Evolutionary conservation across 2,329 filamentous ascomycete genomes (phyloP), one percentile per base, ranked within the genome.

Genomic region (Colletotrichum salicis): DNA sequence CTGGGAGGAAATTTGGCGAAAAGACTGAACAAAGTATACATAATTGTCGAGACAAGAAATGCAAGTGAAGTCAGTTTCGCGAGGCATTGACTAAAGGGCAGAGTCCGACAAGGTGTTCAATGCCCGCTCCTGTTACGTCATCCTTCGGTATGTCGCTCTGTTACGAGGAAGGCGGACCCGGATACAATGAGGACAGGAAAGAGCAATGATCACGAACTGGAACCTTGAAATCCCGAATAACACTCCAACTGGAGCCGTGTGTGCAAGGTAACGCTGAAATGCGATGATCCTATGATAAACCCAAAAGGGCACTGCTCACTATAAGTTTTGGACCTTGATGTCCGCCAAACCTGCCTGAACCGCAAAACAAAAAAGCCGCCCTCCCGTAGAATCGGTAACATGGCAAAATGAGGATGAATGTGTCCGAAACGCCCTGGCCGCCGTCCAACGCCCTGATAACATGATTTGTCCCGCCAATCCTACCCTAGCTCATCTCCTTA

Each of bases 371-470:
- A 64, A 56, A 63, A 33, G 64, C 65, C 70, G 37, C 65, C 11
- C 45, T 69, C 58, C 64, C 55, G 31, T 33, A 45, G 22, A 56
- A 51, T 59, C 31, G 51, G 13, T 22, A 19, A 35, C 12, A 19
- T 19, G 51, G 19, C 24, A 27, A n/a, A 54, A 52, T 35, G 29
- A 70, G n/a, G 35, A 27, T 65, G 27, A 65, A 58, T 45, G 52
- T 51, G 37, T 64, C 66, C 66, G 27, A 56, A 71, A 72, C 70
- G 70, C 70, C 70, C 27, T 59, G 31, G 35, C 13, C 70, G 35
- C 65, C 65, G 56, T 68, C 56, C 57, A 71, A 71, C 68, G 68
- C 68, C 68, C 22, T 71, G 57, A 52, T 62, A 71, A 67, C 51
- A 67, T 71, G 51, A 57, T 56, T 56, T 61, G 57, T 54, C 68